A percentile compares a stretch with the other conserved stretches of the same genome.
phyloP scores from a whole-genome alignment of 2,329 filamentous ascomycete genomes.

The Colletotrichum camelliae region DNA sequence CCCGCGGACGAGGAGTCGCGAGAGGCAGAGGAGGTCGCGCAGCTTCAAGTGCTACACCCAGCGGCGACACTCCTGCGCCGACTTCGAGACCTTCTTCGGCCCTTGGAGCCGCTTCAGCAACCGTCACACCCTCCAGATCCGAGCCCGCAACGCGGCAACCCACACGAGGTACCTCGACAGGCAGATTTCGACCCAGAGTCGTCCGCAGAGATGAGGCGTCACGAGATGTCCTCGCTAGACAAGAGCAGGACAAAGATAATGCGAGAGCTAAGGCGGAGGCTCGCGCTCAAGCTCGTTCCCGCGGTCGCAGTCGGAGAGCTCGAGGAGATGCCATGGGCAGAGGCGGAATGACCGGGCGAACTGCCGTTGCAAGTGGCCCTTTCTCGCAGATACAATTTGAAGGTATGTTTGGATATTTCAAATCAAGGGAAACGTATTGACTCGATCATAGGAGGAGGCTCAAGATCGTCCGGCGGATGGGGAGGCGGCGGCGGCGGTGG shows the following conservation, averaged over 20 bases:
- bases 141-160: constrained; percentile 38
- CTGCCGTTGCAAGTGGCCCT: constrained; percentile 42
- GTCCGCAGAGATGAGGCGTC: constrained; percentile 56
- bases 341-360: constrained; percentile 40
- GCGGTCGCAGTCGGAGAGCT: constrained; percentile 43
- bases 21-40: constrained; percentile 17
- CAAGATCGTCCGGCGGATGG: constrained; percentile 16
- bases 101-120: background rate
- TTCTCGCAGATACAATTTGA: constrained; percentile 34
- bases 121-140: constrained; percentile 9
- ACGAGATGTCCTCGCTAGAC: constrained; percentile 49
- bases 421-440: background rate
- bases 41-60: constrained; percentile 1
- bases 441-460: constrained; percentile 22
- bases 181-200: constrained; percentile 53
- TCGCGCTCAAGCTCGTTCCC: constrained; percentile 21
- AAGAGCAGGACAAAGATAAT: constrained; percentile 47
- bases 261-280: constrained; percentile 24
- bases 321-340: constrained; percentile 51
- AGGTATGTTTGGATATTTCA: background rate
- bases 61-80: background rate
- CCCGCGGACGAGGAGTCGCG: constrained; percentile 17
- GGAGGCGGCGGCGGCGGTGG: constrained; percentile 20
- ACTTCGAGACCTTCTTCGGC: constrained; percentile 2
- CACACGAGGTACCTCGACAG: constrained; percentile 38